A percentile compares a stretch with the other conserved stretches of the same genome.
Conservation (phyloP, 495 filamentous ascomycete genomes). For the Penicillium maclennaniae region DNA sequence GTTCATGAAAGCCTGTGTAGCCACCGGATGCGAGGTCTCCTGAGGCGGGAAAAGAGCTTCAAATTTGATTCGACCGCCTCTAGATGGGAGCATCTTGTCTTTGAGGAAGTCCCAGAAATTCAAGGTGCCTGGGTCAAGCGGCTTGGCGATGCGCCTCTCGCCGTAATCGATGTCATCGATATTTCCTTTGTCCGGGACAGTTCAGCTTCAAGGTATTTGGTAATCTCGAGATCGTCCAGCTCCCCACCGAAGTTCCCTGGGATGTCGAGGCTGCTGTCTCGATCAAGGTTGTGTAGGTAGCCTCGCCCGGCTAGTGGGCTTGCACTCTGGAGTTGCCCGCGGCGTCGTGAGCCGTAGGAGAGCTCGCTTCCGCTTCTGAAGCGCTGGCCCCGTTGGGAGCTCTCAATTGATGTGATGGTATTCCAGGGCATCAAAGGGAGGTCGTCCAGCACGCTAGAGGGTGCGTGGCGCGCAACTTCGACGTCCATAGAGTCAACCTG, state of each 20-base stretch:
- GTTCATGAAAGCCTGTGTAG: slow-evolving; percentile 71
- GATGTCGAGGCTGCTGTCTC: slow-evolving; percentile 33
- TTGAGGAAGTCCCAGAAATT: slow-evolving; percentile 61
- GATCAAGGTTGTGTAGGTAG: slow-evolving; percentile 32
- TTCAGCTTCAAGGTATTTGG: slow-evolving; percentile 35
- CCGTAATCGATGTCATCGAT: slow-evolving; percentile 36
- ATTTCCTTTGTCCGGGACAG: slow-evolving; percentile 34
- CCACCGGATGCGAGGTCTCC: slow-evolving; percentile 53
- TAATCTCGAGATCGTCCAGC: slow-evolving; percentile 39
- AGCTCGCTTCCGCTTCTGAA: slow-evolving; percentile 54
- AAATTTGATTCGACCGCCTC: slow-evolving; percentile 43
- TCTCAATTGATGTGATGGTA: slow-evolving; percentile 55
- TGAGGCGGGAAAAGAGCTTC: slow-evolving; percentile 55
- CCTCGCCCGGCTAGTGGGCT: slow-evolving; percentile 60
- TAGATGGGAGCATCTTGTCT: neutral
- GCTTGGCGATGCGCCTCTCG: slow-evolving; percentile 41
- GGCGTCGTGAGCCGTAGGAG: slow-evolving; percentile 25
- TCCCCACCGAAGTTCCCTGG: slow-evolving; percentile 34
- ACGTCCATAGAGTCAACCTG: slow-evolving; percentile 44
- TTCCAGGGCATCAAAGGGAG: slow-evolving; percentile 70
- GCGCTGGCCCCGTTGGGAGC: slow-evolving; percentile 49
- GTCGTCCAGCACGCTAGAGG: slow-evolving; percentile 53
- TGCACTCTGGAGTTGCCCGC: slow-evolving; percentile 52
- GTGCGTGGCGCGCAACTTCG: slow-evolving; percentile 60
- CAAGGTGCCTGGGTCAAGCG: slow-evolving; percentile 53